Evolutionary conservation across 2,329 filamentous ascomycete species (phyloP).

Genomic region (Piedraia hortae): DNA sequence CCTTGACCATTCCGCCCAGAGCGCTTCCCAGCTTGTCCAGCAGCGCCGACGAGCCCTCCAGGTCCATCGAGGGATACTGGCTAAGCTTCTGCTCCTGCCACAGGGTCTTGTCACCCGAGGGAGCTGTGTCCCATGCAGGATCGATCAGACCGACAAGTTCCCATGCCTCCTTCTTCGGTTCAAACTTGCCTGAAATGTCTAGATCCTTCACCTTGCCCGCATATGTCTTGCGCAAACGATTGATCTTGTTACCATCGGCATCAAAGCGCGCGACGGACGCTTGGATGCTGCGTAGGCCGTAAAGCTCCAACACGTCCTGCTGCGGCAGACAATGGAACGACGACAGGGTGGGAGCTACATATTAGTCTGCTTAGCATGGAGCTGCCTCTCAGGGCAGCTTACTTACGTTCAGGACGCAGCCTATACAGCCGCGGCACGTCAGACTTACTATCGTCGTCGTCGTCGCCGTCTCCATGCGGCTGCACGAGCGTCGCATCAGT

Average conservation of each 20-base stretch:
- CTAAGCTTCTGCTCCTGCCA: constrained; percentile 12
- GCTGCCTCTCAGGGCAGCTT: constrained; percentile 6
- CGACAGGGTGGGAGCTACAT: too few relatives aligned
- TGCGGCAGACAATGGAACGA: constrained; percentile 25
- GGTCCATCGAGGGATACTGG: constrained; percentile 11
- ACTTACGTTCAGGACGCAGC: constrained; percentile 11
- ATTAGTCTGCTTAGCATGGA: too few relatives aligned
- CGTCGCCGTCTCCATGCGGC: constrained; percentile 8
- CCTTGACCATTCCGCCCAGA: constrained; percentile 4
- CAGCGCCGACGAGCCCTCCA: constrained; percentile 3
- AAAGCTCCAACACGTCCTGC: constrained; percentile 31
- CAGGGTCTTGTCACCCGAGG: constrained; percentile 12
- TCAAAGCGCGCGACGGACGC: constrained; percentile 31
- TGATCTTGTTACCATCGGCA: constrained; percentile 35
- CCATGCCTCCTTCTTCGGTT: constrained; percentile 14
- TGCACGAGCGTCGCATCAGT: constrained; percentile 6
- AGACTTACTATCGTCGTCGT: constrained; percentile 15
- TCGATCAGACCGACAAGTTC: constrained; percentile 10
- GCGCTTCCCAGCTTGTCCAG: constrained; percentile 12
- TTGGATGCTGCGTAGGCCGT: constrained; percentile 27
- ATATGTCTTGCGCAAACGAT: constrained; percentile 31
- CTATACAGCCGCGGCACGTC: constrained; percentile 11
- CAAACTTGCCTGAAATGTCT: constrained; percentile 21
- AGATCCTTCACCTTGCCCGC: constrained; percentile 24
- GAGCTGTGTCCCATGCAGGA: constrained; percentile 7